Evolutionary conservation across 2,329 filamentous ascomycete species (phyloP), one percentile per base, ranked within the genome.

Genomic region (Aaosphaeria pasadenensis): DNA sequence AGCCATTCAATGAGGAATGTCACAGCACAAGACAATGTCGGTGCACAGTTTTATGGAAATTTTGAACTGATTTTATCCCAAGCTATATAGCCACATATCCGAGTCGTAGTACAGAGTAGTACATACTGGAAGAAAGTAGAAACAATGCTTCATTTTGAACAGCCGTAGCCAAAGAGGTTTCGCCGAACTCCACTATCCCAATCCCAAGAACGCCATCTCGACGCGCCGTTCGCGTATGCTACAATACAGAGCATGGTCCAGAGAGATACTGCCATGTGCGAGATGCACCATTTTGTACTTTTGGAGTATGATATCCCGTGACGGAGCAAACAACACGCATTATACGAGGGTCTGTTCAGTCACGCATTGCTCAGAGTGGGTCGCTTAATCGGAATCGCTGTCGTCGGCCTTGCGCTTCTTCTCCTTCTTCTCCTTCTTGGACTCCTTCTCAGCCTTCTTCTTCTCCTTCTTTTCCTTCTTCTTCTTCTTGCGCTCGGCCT

Each of bases 381-480:
- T 40, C 24, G 17, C 17, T 63, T 50, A 69, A 30, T 69, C 66
- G 36, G 63, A 67, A 50, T 67, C 65, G 52, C 56, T 60, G 50
- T 63, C 64, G 5, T 58, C 57, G 24, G 45, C 60, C 54, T 63
- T 66, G 55, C 57, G 57, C 56, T 69, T 64, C 58, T 63, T 65
- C 24, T 45, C 60, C 54, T 63, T 66, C 55, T 57, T 57, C 56
- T 69, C 63, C 57, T 63, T 65, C 41, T 63, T 59, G 5, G 43
- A 40, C 42, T 62, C 59, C 29, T 60, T 56, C 29, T 84, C 73
- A 11, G 84, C 86, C 75, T 90, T 86, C 63, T 87, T 85, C 76
- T 88, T 88, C 62, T 86, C 83, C 78, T 89, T 85, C 76, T 89
- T 88, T 62, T 86, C 83, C 78, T 89, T 94, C 80, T 90, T 90